Evolutionary conservation across 345 rosid species (phyloP).

Genomic region (Eutrema yunnanense): DNA sequence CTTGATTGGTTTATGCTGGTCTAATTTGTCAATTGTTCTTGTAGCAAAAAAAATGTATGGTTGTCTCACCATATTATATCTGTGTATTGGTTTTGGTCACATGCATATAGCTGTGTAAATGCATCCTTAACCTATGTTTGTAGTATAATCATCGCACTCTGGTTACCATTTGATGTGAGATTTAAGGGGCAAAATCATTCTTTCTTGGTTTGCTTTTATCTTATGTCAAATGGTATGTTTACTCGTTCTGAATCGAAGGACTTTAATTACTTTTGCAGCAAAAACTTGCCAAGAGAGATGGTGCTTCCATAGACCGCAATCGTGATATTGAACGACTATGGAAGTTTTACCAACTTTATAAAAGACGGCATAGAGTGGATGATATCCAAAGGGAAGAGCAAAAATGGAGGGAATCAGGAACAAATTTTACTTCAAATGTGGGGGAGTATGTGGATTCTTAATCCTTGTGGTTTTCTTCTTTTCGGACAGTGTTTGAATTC

Average conservation of each 20-base stretch:
- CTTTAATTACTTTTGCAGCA: conserved; percentile 59
- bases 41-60: neutral
- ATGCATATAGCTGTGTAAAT: neutral
- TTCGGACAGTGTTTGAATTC: neutral
- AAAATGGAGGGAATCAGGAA: conserved; percentile 75
- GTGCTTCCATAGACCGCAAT: conserved; percentile 62
- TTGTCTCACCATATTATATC: conserved; percentile 1
- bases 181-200: neutral
- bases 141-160: neutral
- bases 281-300: conserved; percentile 90
- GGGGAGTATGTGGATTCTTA: conserved; percentile 62
- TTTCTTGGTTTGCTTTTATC: neutral
- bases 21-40: neutral
- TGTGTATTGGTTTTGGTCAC: neutral
- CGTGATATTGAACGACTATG: conserved; percentile 79
- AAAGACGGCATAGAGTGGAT: conserved; percentile 70
- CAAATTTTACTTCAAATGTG: conserved; percentile 52
- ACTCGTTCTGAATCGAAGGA: neutral
- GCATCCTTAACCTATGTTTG: neutral
- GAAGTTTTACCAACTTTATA: conserved; percentile 76
- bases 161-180: neutral
- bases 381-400: conserved; percentile 85
- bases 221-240: conserved; percentile 6
- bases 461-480: conserved; percentile 5
- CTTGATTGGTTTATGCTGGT: neutral